phyloP scores from a whole-genome alignment of 2,329 filamentous ascomycete species.

The Aspergillus thermomutatus region DNA sequence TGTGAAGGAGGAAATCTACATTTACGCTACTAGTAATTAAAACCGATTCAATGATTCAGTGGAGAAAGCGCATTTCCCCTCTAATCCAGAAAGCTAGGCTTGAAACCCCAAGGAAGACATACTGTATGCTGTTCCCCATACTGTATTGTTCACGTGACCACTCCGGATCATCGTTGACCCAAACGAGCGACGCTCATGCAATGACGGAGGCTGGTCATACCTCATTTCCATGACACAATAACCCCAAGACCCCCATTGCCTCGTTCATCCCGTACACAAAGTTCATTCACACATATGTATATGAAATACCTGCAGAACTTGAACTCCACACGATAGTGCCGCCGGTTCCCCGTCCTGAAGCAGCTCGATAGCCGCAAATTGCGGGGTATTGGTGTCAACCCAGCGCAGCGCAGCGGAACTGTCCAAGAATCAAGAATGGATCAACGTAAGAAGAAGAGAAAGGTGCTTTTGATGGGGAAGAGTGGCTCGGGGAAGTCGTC shows the following conservation, averaged over 20 bases:
- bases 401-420: background rate
- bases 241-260: background rate
- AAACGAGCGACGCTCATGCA: conserved; percentile 5
- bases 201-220: conserved; percentile 6
- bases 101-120: background rate
- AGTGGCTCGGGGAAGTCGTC: conserved; percentile 96
- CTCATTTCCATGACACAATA: background rate
- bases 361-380: conserved; percentile 1
- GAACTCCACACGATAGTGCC: background rate
- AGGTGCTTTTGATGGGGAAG: conserved; percentile 89
- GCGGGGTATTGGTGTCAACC: conserved; percentile 2
- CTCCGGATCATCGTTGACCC: conserved; percentile 10
- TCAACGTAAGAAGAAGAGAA: conserved; percentile 68
- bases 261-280: background rate
- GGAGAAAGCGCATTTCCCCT: background rate
- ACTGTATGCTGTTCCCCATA: background rate
- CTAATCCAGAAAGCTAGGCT: background rate
- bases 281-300: background rate
- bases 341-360: background rate
- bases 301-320: background rate
- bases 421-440: conserved; percentile 35
- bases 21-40: background rate
- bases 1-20: background rate
- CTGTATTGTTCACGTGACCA: conserved; percentile 1
- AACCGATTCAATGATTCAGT: background rate